Conservation (phyloP, 2,329 filamentous ascomycete genomes). For the Phoma sp. region DNA sequence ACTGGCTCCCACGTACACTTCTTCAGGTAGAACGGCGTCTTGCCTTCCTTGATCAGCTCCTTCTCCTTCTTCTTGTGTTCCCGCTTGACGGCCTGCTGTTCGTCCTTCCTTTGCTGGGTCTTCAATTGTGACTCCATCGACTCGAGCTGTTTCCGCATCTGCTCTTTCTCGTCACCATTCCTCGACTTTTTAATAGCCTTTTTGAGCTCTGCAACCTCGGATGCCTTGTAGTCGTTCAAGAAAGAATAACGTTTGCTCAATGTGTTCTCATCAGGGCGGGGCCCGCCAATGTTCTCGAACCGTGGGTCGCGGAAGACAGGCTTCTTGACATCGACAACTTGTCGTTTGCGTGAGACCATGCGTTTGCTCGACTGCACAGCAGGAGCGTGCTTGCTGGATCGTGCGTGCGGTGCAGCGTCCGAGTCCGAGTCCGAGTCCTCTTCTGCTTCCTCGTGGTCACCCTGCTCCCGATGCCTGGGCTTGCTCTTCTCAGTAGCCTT, state of each 20-base stretch:
- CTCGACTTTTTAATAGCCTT: conserved; percentile 70
- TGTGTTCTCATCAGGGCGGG: conserved; percentile 61
- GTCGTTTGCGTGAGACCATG: conserved; percentile 80
- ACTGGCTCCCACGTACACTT: conserved; percentile 55
- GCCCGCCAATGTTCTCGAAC: conserved; percentile 73
- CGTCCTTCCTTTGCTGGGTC: conserved; percentile 71
- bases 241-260: conserved; percentile 81
- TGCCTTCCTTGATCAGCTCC: conserved; percentile 83
- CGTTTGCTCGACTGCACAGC: conserved; percentile 81
- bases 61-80: conserved; percentile 84
- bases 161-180: conserved; percentile 68
- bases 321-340: conserved; percentile 70
- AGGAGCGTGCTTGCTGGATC: conserved; percentile 86
- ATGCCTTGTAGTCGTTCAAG: conserved; percentile 80
- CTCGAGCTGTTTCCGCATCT: conserved; percentile 73
- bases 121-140: conserved; percentile 81
- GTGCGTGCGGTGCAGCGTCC: conserved; percentile 48
- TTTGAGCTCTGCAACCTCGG: conserved; percentile 80
- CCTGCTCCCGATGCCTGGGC: conserved; percentile 26
- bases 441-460: conserved; percentile 42
- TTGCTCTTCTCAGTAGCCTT: conserved; percentile 16
- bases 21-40: conserved; percentile 93
- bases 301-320: conserved; percentile 76
- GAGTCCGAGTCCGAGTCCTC: conserved; percentile 36
- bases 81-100: conserved; percentile 70